Evolutionary conservation across 805 yeast genomes (phyloP).

Genomic region (Grigorovia transvaalensis): DNA sequence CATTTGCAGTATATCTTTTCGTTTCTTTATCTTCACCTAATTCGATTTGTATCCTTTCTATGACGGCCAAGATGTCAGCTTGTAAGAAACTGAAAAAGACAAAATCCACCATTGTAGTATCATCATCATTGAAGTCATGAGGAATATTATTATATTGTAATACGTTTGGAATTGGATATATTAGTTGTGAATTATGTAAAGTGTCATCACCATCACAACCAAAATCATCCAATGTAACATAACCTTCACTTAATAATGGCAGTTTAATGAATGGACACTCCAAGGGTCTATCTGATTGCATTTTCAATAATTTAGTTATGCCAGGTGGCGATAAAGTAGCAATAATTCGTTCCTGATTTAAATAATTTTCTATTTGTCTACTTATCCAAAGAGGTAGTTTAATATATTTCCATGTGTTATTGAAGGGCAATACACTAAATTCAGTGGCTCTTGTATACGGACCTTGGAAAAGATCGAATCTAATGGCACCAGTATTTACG

Average conservation of each 20-base stretch:
- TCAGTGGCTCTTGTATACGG: constrained; percentile 72
- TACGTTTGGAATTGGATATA: constrained; percentile 68
- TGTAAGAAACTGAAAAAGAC: constrained; percentile 60
- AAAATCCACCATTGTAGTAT: constrained; percentile 41
- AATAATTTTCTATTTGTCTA: constrained; percentile 36
- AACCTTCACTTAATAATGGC: constrained; percentile 47
- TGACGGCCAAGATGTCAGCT: constrained; percentile 32
- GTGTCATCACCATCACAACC: constrained; percentile 87
- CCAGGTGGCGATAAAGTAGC: constrained; percentile 13
- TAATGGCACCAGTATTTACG: constrained; percentile 78
- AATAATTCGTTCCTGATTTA: constrained; percentile 40
- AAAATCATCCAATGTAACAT: constrained; percentile 71
- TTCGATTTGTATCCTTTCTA: constrained; percentile 25
- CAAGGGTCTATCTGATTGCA: neutral
- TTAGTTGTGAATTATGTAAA: constrained; percentile 46
- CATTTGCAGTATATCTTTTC: constrained; percentile 25
- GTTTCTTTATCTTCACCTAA: constrained; percentile 20
- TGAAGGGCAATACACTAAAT: constrained; percentile 77
- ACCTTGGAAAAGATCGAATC: constrained; percentile 81
- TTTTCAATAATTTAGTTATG: neutral
- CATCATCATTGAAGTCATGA: constrained; percentile 13
- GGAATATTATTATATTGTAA: constrained; percentile 36
- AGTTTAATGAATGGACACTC: constrained; percentile 18
- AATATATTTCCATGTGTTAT: constrained; percentile 66
- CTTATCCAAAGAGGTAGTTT: constrained; percentile 53